Conservation (phyloP, 2,329 filamentous ascomycete genomes). For the Hypoxylon sp. region DNA sequence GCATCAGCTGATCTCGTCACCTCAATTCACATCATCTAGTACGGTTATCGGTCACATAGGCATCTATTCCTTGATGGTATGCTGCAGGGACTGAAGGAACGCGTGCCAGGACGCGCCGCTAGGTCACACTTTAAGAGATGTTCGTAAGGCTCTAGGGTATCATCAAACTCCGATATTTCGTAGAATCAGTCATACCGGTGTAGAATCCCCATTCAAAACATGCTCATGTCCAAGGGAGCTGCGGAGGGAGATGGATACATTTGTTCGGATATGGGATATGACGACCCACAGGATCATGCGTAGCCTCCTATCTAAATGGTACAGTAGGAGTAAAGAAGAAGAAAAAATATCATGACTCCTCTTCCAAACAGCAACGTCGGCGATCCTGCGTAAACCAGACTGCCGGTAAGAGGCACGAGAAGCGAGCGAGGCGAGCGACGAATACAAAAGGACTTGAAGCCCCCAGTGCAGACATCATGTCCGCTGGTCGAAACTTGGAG, state of each 20-base stretch:
- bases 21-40: conserved; percentile 25
- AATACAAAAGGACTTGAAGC: conserved; percentile 32
- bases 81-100: conserved; percentile 27
- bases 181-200: conserved; percentile 3
- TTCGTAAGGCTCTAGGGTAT: conserved; percentile 16
- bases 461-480: conserved; percentile 33
- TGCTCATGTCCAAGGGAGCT: background rate
- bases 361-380: conserved; percentile 18
- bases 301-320: conserved; percentile 8
- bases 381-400: conserved; percentile 34
- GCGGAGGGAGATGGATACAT: background rate
- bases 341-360: conserved; percentile 5
- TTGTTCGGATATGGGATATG: background rate
- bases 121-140: conserved; percentile 17
- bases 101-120: conserved; percentile 34
- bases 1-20: conserved; percentile 19
- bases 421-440: conserved; percentile 11
- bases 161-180: conserved; percentile 8
- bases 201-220: background rate
- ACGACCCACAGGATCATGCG: conserved; percentile 11
- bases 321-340: background rate
- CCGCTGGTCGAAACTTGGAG: conserved; percentile 49
- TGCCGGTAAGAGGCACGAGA: conserved; percentile 35
- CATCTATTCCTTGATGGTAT: conserved; percentile 28
- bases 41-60: conserved; percentile 12